These are phyloP conservation scores for Mrakia frigida DNA, from an alignment of 768 basidiomycete genomes.

Conservation along the genomic window DNA sequence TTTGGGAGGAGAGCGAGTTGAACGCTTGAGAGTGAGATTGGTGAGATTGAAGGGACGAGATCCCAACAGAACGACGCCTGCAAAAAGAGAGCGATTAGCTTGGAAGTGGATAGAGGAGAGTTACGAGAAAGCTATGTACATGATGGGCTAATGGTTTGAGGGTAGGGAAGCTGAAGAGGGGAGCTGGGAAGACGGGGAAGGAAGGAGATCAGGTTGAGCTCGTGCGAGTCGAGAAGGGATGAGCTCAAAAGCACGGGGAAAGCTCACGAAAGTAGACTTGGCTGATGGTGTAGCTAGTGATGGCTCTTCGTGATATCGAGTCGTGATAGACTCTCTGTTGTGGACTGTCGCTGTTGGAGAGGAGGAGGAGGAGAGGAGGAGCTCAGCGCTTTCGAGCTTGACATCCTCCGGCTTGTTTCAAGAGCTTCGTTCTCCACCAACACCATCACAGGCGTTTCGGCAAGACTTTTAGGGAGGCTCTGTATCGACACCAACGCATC, in stretches of 20 bases:
- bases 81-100: background rate
- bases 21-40: slow-evolving; percentile 57
- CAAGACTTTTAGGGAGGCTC: too few species aligned
- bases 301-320: too few species aligned
- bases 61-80: slow-evolving; percentile 33
- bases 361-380: too few species aligned
- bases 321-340: too few species aligned
- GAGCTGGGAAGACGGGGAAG: background rate
- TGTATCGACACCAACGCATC: too few species aligned
- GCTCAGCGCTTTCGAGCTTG: too few species aligned
- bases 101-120: background rate
- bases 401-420: too few species aligned
- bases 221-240: background rate
- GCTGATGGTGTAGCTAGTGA: too few species aligned
- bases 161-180: background rate
- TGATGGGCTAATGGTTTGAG: background rate
- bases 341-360: too few species aligned
- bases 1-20: slow-evolving; percentile 68
- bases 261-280: background rate
- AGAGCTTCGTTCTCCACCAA: too few species aligned
- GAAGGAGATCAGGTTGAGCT: background rate
- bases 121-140: background rate
- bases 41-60: slow-evolving; percentile 29
- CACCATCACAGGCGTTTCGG: too few species aligned
- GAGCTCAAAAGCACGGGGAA: too few species aligned